A percentile compares a stretch with the other conserved stretches of the same genome.
Evolutionary conservation across 2,329 filamentous ascomycete genomes (phyloP).

Genomic region (Aspergillus sp.): DNA sequence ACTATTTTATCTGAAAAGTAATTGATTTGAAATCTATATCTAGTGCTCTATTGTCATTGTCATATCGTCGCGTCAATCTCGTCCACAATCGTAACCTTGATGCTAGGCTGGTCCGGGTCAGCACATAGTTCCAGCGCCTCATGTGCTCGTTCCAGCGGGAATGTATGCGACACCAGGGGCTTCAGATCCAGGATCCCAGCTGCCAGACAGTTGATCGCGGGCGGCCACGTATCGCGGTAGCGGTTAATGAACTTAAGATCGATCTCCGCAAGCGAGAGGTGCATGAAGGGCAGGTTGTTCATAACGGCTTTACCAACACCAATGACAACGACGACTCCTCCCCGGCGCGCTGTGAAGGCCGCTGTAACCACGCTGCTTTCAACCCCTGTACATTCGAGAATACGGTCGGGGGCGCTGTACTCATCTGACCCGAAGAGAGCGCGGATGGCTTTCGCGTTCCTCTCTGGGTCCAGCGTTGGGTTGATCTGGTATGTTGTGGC

Average conservation of each 20-base stretch:
- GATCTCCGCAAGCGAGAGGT: constrained; percentile 64
- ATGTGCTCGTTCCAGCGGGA: constrained; percentile 60
- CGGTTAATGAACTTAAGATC: constrained; percentile 70
- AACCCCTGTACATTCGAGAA: constrained; percentile 66
- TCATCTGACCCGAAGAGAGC: constrained; percentile 55
- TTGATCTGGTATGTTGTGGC: constrained; percentile 57
- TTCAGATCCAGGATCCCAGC: constrained; percentile 63
- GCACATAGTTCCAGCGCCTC: constrained; percentile 58
- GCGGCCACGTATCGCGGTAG: constrained; percentile 69
- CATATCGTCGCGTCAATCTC: constrained; percentile 32
- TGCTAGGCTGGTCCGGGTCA: constrained; percentile 54
- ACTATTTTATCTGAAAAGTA: neutral
- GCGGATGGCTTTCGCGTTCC: constrained; percentile 55
- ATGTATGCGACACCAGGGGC: constrained; percentile 62
- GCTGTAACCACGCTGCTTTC: constrained; percentile 64
- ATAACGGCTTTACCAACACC: constrained; percentile 62
- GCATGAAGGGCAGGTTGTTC: constrained; percentile 69
- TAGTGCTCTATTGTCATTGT: neutral
- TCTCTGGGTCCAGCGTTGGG: constrained; percentile 44
- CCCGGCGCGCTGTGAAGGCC: constrained; percentile 56
- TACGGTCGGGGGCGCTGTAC: constrained; percentile 58
- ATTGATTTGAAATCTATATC: too few relatives aligned
- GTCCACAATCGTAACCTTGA: constrained; percentile 63
- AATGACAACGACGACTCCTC: constrained; percentile 63
- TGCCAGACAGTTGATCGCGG: constrained; percentile 60